Conservation (phyloP, 257 asterid species). For the Petunia secreta region DNA sequence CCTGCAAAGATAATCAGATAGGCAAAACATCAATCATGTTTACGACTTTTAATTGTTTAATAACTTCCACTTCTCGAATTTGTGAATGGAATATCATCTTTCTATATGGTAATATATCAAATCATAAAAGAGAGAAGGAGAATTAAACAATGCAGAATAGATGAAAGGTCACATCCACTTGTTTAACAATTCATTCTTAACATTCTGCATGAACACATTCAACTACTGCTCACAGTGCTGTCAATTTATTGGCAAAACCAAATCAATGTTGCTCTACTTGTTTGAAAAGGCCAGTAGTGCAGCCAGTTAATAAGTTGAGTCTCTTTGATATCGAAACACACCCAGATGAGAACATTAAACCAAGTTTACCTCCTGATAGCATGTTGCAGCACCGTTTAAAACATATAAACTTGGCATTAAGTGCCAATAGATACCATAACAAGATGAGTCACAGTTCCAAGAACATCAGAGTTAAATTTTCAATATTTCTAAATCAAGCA, state of each 20-base stretch:
- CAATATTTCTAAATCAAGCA: neutral
- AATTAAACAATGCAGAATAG: neutral
- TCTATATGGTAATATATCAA: neutral
- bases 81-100: neutral
- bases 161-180: slow-evolving; percentile 9
- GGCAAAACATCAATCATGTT: neutral
- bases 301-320: neutral
- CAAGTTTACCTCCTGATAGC: neutral
- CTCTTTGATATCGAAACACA: neutral
- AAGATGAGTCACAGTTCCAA: neutral
- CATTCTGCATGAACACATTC: slow-evolving; percentile 13
- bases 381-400: neutral
- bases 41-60: neutral
- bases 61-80: neutral
- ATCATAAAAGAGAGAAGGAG: neutral
- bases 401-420: neutral
- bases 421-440: neutral
- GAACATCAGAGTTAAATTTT: slow-evolving; percentile 1
- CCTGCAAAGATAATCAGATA: neutral
- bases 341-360: neutral
- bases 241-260: neutral
- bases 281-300: neutral
- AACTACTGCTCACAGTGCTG: neutral
- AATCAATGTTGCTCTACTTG: slow-evolving; percentile 5
- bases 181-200: slow-evolving; percentile 21